Base-by-base conservation (phyloP, 2,329 filamentous ascomycete genomes). In the Xylaria polymorpha region DNA sequence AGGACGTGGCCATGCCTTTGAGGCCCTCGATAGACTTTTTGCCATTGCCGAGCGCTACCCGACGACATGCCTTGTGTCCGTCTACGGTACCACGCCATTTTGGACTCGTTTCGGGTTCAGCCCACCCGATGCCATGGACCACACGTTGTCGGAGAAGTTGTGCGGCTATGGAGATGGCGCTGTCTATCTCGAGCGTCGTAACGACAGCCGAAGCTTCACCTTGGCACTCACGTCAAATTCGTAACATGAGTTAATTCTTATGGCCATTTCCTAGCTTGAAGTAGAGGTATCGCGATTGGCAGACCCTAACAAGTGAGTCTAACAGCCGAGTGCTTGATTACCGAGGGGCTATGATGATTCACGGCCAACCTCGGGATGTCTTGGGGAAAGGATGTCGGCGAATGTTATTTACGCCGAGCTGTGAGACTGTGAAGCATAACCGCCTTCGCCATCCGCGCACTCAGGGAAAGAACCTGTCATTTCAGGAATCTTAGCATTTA, bases 41-140 rank as follows among this genome's bases (percentile, higher is more conserved):
- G 59, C 22, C 0, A 62, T 79, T 8, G 77, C 76, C 14, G 48
- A 70, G 60, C 43, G 68, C 8, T 81, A 77, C 61, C 61, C 67
- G 12, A 76, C 70, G 1, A 76, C 74, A 0, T 78, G 75, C 46
- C 75, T 82, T 1, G 69, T 81, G 20, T 81, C 80, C 3, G 80
- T 81, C 8, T 81, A 82, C 60, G 77, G 77, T 7, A 81, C 79
- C 1, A 61, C 66, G 5, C 12, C 68, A 3, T 81, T 81, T 66
- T 81, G 79, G 80, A 44, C 50, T 2, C 71, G 75, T 0, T 81
- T 77, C 69, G 79, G 79, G 1, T 81, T 82, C 59, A 59, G 35
- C 18, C 37, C 61, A 6, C 74, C 44, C 2, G 71, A 66, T 48
- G 44, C 56, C 22, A 66, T 75, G 2, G 73, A 77, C 53, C 71